phyloP scores from a whole-genome alignment of 805 yeast species.

The Wickerhamiella sergipiensis region DNA sequence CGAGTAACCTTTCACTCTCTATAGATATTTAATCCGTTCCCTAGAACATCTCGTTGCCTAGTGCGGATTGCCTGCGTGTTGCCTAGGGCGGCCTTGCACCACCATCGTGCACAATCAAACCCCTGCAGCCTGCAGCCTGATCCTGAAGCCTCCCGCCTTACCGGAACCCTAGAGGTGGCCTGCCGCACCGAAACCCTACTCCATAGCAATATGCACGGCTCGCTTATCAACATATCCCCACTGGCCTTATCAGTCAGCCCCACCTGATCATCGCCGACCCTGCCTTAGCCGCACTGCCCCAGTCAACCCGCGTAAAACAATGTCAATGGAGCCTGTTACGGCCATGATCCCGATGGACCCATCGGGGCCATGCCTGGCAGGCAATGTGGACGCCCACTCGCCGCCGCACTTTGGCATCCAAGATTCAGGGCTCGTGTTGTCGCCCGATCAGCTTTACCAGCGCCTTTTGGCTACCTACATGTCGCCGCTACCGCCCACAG shows the following conservation, averaged over 20 bases:
- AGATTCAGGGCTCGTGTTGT: not conserved
- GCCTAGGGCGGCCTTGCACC: too few species aligned
- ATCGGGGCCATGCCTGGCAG: not conserved
- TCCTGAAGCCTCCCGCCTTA: too few species aligned
- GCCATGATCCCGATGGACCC: not conserved
- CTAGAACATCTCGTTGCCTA: too few species aligned
- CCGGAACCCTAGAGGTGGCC: too few species aligned
- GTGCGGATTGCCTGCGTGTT: too few species aligned
- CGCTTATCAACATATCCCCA: not conserved
- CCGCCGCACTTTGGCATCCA: not conserved
- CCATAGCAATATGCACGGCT: not conserved
- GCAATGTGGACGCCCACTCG: not conserved
- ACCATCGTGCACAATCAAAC: too few species aligned
- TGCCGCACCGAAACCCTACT: not conserved
- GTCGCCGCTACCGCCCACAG: conserved; percentile 45
- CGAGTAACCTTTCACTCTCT: not conserved
- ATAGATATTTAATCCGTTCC: too few species aligned
- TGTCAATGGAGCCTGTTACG: not conserved
- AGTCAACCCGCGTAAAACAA: not conserved
- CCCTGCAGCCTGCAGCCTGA: too few species aligned
- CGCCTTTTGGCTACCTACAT: not conserved
- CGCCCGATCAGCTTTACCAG: not conserved
- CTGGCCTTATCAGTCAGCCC: not conserved
- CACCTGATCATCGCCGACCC: not conserved
- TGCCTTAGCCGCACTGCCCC: not conserved